Base-by-base conservation (phyloP, 768 basidiomycete species). In the Neoboletus brunneissimus region DNA sequence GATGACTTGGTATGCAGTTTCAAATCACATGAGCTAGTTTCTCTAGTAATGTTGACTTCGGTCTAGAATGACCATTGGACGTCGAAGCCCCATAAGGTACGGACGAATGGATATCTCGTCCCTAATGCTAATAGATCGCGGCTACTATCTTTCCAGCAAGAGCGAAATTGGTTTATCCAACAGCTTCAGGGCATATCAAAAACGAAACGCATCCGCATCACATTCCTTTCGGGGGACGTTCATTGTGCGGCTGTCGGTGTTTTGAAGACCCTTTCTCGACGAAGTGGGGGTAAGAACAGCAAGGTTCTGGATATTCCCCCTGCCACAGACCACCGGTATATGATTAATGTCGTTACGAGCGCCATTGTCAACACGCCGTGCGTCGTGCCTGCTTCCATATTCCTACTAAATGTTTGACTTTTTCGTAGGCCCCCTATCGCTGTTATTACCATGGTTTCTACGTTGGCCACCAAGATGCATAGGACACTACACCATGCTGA, bases 341-440 rank as follows among this genome's bases (percentile, higher is more conserved):
- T 98, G 94, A 68, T 95, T 46, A 95, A 96, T 62, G 75, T 94
- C 34, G 81, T 92, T 10, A 85, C 90, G 5, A 93, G 91, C 64
- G 96, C 96, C 15, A 98, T 99, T 60, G 96, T 99, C 47, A 96
- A 97, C 67, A 97, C 96, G 6, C 94, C 96, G 88, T 88, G 67
- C 67, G 89, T 77, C 11, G 9, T 57, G 7, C 35, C 20, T 20
- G 18, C 37, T 29, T 15, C 15, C 15, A 11, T n/a, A 16, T 13
- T 3, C 25, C 27, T 6, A 2, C 48, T 43, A 49, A 34, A 37
- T 53, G 11, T 27, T 9, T 31, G 32, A 47, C 34, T 27, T 27
- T n/a, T 52, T 45, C 10, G 22, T 53, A 76, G 73, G 34, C 90
- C 89, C 15, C 91, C 92, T 0, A 72, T 75, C 51, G 81, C 77